These are phyloP conservation scores for Apiotrichum sp. DNA, from an alignment of 1,284 basidiomycete genomes.

Conservation along the genomic window DNA sequence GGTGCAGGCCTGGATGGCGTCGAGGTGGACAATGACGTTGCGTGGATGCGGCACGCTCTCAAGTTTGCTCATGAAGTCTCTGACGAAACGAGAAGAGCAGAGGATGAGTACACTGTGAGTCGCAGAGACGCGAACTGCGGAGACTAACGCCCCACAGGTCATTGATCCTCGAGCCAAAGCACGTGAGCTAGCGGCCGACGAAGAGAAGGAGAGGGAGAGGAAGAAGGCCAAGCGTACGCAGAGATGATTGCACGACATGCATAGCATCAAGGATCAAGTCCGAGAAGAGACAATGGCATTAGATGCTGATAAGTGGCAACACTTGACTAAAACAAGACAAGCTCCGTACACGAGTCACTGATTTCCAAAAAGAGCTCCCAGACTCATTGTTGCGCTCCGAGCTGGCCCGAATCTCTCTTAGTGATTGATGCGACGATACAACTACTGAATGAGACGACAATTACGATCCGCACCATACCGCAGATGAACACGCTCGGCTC, in stretches of 20 bases:
- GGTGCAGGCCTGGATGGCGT: constrained; percentile 43
- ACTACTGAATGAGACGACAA: too few species aligned
- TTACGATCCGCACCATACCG: too few species aligned
- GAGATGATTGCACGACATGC: neutral
- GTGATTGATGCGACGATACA: too few species aligned
- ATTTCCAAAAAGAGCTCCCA: too few species aligned
- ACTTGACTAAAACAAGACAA: too few species aligned
- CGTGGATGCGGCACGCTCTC: constrained; percentile 69
- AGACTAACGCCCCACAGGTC: constrained; percentile 28
- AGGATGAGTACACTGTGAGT: constrained; percentile 80
- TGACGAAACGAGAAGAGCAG: constrained; percentile 65
- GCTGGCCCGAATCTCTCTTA: too few species aligned
- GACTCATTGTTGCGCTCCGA: too few species aligned
- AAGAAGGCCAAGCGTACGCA: neutral
- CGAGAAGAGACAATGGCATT: too few species aligned
- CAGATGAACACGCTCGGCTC: too few species aligned
- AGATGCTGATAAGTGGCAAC: too few species aligned
- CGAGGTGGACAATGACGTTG: constrained; percentile 75
- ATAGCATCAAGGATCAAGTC: too few species aligned
- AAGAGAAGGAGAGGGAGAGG: constrained; percentile 13
- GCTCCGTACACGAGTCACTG: too few species aligned
- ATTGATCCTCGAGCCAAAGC: constrained; percentile 47
- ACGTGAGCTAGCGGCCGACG: constrained; percentile 27
- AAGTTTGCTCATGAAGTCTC: constrained; percentile 70
- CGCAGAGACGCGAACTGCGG: neutral